Percentiles rank a stretch among this genome's conserved stretches.
Evolutionary conservation across 768 basidiomycete species (phyloP).

Genomic region (Phaffia tasmanica): DNA sequence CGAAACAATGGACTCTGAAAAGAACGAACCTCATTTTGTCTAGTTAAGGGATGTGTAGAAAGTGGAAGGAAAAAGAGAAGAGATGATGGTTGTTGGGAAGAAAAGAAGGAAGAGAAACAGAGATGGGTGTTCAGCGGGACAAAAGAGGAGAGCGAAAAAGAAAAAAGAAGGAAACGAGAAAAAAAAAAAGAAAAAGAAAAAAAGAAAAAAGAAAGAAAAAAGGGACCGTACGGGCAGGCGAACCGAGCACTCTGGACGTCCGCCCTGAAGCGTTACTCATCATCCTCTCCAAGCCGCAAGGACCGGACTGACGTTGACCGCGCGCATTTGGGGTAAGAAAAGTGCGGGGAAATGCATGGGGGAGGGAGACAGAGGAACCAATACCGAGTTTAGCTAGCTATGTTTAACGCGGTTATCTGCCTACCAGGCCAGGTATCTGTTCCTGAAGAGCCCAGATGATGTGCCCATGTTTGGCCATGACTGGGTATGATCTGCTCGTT

Average conservation of each 20-base stretch:
- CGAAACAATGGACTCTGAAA: too few species aligned
- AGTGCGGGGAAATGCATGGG: neutral
- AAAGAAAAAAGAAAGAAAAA: neutral
- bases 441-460: too few species aligned
- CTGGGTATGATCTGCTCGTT: too few species aligned
- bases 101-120: too few species aligned
- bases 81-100: neutral
- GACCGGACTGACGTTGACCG: neutral
- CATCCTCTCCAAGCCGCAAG: neutral
- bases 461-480: too few species aligned
- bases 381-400: neutral
- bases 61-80: neutral
- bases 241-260: constrained; percentile 7
- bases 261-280: constrained; percentile 1
- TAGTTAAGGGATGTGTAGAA: neutral
- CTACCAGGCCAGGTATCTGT: too few species aligned
- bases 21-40: neutral
- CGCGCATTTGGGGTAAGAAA: neutral
- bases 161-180: neutral
- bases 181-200: neutral
- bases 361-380: neutral
- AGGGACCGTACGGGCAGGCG: constrained; percentile 13
- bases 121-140: neutral
- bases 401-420: too few species aligned
- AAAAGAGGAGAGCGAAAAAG: neutral